A percentile compares a stretch with the other conserved stretches of the same genome.
Conservation (phyloP, 176 grass and related monocot genomes). For the Zea mays region Zm-B73-REFERENCE-NAM-5.0 NC_050100.1:209908501-209909000, state of each 20-base stretch:
- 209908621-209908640: conserved; percentile 58
- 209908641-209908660: conserved; percentile 37
- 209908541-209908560: conserved; percentile 92
- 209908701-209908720: conserved; percentile 20
- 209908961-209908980: no score
- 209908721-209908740: conserved; percentile 36
- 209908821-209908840: not conserved
- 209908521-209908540: conserved; percentile 43
- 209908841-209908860: not conserved
- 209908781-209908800: not conserved
- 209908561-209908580: conserved; percentile 74
- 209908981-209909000: no score
- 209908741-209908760: not conserved
- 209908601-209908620: conserved; percentile 88
- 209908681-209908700: not conserved
- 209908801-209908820: not conserved
- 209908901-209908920: not conserved
- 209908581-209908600: conserved; percentile 75
- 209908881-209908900: not conserved
- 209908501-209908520: not conserved
- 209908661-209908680: conserved; percentile 23
- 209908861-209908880: not conserved
- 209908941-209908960: no score
- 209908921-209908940: no score
- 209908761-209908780: not conserved